Base-by-base conservation (phyloP, 345 rosid species). In the Chamaenerion angustifolium region DNA sequence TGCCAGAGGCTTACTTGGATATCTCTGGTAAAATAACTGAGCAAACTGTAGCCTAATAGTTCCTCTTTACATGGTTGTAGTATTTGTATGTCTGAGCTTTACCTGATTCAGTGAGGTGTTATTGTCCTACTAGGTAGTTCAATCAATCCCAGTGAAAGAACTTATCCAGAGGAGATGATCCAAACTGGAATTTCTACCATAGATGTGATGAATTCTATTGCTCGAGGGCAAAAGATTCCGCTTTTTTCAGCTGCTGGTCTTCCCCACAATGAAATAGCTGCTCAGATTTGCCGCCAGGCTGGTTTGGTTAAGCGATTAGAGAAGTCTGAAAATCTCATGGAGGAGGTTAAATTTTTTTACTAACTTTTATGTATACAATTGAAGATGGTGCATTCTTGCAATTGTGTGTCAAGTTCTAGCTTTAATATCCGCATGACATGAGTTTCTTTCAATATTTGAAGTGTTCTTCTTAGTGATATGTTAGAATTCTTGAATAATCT, bases 221-320 rank as follows among this genome's bases (percentile, higher is more conserved):
- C 98, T 52, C 78, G 98, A 64, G 98, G 96, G 60, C 96, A 90
- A 56, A 90, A 90, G 71, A 90, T 90, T 49, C 98, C 98, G 58
- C 85, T 90, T 40, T 90, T 90, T 68, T 90, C 96, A 56, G 98
- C 96, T 72, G 96, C 96, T 66, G 95, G 98, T 82, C 96, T 90
- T 56, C 96, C 95, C 17, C 98, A 90, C 63, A 90, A 90, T 54
- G 98, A 90, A 76, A 90, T 90, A 15, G 96, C 96, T 59, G 98
- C 96, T 67, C 96, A 90, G 63, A 90, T 90, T 44, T 90, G 98
- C 74, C 98, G 98, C 21, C 96, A 90, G 64, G 98, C 96, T 54
- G 98, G 98, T 66, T 65, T 90, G 46, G 98, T 90, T 9, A 90
- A 90, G 69, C 84, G 96, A 52, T 59, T 86, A 81, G 95, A 90